Conservation (phyloP, 73 alveolate species). For the Symbiodinium pilosum region DNA sequence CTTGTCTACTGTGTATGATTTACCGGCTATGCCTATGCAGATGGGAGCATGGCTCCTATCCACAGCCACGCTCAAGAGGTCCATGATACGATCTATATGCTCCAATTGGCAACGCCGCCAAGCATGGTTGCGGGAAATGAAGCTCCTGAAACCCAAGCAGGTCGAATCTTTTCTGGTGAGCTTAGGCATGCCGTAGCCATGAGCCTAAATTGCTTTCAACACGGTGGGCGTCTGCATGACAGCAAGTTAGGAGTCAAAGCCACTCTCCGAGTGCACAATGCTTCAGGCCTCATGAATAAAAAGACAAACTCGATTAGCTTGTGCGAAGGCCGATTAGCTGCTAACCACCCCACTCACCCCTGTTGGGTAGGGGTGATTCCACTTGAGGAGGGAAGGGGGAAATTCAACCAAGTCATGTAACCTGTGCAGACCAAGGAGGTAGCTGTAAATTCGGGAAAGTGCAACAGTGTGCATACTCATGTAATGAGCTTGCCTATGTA, state of each 20-base stretch:
- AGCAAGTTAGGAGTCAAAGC: neutral
- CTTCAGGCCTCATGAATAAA: neutral
- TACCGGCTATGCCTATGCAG: neutral
- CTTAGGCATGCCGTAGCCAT: neutral
- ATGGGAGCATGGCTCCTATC: neutral
- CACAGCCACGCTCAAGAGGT: neutral
- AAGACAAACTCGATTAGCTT: too few species aligned
- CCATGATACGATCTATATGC: neutral
- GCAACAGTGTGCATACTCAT: too few species aligned
- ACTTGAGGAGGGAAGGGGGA: too few species aligned
- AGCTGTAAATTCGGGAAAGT: too few species aligned
- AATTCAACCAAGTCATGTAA: too few species aligned
- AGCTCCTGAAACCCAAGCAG: neutral
- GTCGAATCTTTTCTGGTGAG: neutral
- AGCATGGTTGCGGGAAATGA: neutral
- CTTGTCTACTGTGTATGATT: neutral
- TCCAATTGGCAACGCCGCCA: neutral
- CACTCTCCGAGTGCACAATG: neutral
- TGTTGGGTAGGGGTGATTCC: too few species aligned
- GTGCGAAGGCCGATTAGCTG: too few species aligned
- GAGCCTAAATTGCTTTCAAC: too few species aligned
- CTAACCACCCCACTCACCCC: too few species aligned
- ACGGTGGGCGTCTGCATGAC: neutral
- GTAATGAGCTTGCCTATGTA: too few species aligned
- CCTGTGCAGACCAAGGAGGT: too few species aligned